Evolutionary conservation across 2,329 filamentous ascomycete genomes (phyloP).

Genomic region (Aspergillus sp.): DNA sequence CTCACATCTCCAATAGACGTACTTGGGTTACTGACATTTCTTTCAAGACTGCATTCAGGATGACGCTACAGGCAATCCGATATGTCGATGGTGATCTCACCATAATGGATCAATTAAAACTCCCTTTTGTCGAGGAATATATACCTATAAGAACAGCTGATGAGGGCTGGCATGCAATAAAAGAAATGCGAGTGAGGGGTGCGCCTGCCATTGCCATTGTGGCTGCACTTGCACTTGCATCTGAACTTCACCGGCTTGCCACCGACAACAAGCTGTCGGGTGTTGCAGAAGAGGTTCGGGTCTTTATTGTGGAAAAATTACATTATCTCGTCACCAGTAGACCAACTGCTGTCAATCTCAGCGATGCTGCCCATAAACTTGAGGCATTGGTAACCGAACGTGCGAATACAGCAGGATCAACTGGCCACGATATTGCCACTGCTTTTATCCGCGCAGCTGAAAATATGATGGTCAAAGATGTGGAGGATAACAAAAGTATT

Average conservation of each 20-base stretch:
- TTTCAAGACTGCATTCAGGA: constrained; percentile 8
- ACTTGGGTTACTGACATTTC: not conserved
- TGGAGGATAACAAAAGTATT: constrained; percentile 79
- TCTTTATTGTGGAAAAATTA: constrained; percentile 68
- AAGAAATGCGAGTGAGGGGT: constrained; percentile 59
- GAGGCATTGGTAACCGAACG: constrained; percentile 55
- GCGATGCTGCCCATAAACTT: constrained; percentile 78
- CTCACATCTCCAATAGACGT: not conserved
- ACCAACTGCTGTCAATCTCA: constrained; percentile 90
- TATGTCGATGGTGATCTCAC: constrained; percentile 51
- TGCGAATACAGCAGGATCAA: constrained; percentile 24
- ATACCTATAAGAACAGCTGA: constrained; percentile 48
- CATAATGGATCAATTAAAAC: constrained; percentile 57
- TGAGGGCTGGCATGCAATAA: constrained; percentile 61
- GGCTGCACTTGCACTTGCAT: constrained; percentile 79
- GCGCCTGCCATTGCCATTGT: constrained; percentile 97
- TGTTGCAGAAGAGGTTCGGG: constrained; percentile 54
- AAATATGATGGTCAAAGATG: constrained; percentile 77
- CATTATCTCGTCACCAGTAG: constrained; percentile 83
- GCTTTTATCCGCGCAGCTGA: constrained; percentile 77
- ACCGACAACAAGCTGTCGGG: constrained; percentile 36
- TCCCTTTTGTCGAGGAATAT: constrained; percentile 55
- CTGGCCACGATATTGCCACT: constrained; percentile 49
- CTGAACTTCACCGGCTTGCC: constrained; percentile 60
- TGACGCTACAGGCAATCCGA: constrained; percentile 56